phyloP scores from a whole-genome alignment of 352 stramenopile species.

The Globisporangium cederbergense region DNA sequence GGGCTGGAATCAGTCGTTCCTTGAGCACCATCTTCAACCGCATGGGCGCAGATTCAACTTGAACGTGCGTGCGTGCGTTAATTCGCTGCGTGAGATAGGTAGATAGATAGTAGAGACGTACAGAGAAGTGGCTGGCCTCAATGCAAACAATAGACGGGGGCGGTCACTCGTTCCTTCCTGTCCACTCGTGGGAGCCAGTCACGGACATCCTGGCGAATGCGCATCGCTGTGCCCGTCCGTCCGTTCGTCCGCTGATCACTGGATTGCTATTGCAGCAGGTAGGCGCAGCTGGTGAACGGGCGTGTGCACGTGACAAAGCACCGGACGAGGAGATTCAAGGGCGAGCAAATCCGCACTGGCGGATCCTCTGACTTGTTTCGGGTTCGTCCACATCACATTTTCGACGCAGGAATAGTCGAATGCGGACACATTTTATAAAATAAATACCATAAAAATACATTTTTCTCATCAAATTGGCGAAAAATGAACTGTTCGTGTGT shows the following conservation, averaged over 20 bases:
- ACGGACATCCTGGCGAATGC: not conserved
- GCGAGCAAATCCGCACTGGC: not conserved
- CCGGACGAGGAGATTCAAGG: constrained; percentile 1
- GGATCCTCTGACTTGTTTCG: constrained; percentile 8
- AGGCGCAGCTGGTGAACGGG: constrained; percentile 1
- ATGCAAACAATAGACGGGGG: not conserved
- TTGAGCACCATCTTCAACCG: constrained; percentile 17
- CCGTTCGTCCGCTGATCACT: not conserved
- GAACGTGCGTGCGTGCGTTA: constrained; percentile 5
- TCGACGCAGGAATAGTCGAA: too few relatives aligned
- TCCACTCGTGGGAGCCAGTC: not conserved
- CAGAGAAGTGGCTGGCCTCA: not conserved
- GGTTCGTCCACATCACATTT: constrained; percentile 4
- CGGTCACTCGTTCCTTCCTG: not conserved
- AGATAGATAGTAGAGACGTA: too few relatives aligned
- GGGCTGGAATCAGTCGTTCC: not conserved
- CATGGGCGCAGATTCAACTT: constrained; percentile 16
- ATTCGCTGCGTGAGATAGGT: not conserved
- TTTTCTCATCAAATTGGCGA: too few relatives aligned
- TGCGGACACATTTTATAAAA: too few relatives aligned
- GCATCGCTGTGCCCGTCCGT: not conserved
- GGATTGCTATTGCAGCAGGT: not conserved
- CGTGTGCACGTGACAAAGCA: not conserved
- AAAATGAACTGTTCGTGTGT: too few relatives aligned
- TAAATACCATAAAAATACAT: too few relatives aligned